Evolutionary conservation across 2,329 filamentous ascomycete genomes (phyloP), one percentile per base, ranked within the genome.

Genomic region (Hypoxylon sp.): DNA sequence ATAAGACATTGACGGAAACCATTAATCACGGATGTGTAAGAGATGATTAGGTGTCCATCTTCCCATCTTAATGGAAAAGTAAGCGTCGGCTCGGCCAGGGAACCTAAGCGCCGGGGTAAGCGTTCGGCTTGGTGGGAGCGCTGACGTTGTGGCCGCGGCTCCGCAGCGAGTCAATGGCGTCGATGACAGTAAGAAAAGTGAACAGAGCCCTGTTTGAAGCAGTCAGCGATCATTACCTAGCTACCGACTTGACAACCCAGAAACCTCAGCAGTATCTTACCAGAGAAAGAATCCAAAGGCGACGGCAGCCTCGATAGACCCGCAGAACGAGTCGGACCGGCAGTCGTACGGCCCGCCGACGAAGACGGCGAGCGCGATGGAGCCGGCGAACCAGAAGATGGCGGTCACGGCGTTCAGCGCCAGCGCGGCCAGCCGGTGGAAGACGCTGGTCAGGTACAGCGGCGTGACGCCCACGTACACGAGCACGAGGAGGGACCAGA

Each of bases 331-430:
- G 30, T 76, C 75, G 37, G 71, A 74, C 30, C 73, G 76, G 65
- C 83, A 86, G 48, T 79, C 74, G 6, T 67, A 71, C 0, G 82
- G 74, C 11, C 81, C 77, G 43, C 81, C 81, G 49, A 91, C 72
- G 46, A 78, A 77, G 13, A 84, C 86, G 0, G 88, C 90, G 7
- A 92, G 72, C 0, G 90, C 90, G 60, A 95, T 86, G 63, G 91
- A 88, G 5, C 90, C 91, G 0, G 88, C 86, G 67, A 97, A 94
- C 91, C 91, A 96, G 76, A 95, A 95, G 48, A 95, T 78, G 73
- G 88, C 86, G 7, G 90, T 94, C 16, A 94, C 60, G 35, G 76
- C 77, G 65, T 95, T 89, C 21, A 90, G 77, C 1, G 65, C 84
- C 12, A 92, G 75, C 11, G 91, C 81, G 32, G 79, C 83, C 40